These are phyloP conservation scores for Amaranthus tricolor DNA, from an alignment of 179 eudicot species.

Conservation along the genomic window DNA sequence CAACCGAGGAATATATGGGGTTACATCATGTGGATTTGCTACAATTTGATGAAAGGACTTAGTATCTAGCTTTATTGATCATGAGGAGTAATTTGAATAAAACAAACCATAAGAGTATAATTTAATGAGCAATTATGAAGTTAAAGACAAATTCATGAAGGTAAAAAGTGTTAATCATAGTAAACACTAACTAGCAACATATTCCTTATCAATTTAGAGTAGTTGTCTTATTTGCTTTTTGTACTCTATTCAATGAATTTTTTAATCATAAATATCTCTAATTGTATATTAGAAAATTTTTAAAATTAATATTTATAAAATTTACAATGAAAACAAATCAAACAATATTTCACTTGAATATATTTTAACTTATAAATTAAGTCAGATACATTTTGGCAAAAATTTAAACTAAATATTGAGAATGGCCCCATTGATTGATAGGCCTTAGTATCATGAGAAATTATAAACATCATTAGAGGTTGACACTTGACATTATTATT, in stretches of 20 bases:
- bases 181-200: no score
- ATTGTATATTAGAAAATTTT: no score
- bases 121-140: slow-evolving; percentile 20
- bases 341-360: no score
- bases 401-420: neutral
- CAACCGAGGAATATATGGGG: neutral
- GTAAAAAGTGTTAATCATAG: neutral
- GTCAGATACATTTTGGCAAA: no score
- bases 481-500: slow-evolving; percentile 25
- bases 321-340: no score
- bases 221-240: no score
- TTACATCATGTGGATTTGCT: neutral
- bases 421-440: slow-evolving; percentile 8
- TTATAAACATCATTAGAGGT: slow-evolving; percentile 9
- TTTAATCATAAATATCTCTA: no score
- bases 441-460: neutral
- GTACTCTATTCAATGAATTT: no score
- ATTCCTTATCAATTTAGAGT: no score
- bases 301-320: no score
- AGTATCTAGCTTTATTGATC: neutral
- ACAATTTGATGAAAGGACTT: neutral
- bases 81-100: neutral
- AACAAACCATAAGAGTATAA: neutral
- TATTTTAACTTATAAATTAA: no score
- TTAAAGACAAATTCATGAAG: slow-evolving; percentile 19